Evolutionary conservation across 352 stramenopile genomes (phyloP).

Genomic region (Phytophthora nicotianae): DNA sequence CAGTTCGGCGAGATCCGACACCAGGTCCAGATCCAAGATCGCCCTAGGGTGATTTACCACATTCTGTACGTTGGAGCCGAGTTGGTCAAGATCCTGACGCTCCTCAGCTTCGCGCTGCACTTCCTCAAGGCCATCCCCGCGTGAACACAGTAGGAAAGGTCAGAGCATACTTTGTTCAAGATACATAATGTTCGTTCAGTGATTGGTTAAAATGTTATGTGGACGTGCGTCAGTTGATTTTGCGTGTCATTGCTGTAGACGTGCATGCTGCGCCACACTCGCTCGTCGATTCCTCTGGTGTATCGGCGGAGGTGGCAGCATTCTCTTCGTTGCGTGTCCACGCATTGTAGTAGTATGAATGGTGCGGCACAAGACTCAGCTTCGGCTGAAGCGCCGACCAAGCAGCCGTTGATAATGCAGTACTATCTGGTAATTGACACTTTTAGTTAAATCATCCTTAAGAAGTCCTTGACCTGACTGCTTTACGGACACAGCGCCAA

Average conservation of each 20-base stretch:
- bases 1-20: constrained; percentile 58
- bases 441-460: background rate
- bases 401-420: constrained; percentile 54
- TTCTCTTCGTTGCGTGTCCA: constrained; percentile 7
- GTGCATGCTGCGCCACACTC: constrained; percentile 22
- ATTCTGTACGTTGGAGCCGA: constrained; percentile 53
- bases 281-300: constrained; percentile 14
- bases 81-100: constrained; percentile 53
- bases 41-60: constrained; percentile 47
- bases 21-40: constrained; percentile 47
- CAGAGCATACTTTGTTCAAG: constrained; percentile 33
- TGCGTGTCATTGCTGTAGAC: constrained; percentile 1
- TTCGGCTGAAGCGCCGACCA: constrained; percentile 20
- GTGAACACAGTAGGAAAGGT: constrained; percentile 13
- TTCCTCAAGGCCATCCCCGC: constrained; percentile 51
- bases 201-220: constrained; percentile 36
- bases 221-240: constrained; percentile 22
- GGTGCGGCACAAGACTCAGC: background rate
- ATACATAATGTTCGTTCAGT: constrained; percentile 26
- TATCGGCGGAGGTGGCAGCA: constrained; percentile 9
- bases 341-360: constrained; percentile 15
- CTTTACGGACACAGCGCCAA: constrained; percentile 45
- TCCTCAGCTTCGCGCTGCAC: constrained; percentile 50
- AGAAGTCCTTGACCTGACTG: background rate
- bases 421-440: constrained; percentile 64